phyloP scores from a whole-genome alignment of 2,329 filamentous ascomycete species.

The Alternaria panax region DNA sequence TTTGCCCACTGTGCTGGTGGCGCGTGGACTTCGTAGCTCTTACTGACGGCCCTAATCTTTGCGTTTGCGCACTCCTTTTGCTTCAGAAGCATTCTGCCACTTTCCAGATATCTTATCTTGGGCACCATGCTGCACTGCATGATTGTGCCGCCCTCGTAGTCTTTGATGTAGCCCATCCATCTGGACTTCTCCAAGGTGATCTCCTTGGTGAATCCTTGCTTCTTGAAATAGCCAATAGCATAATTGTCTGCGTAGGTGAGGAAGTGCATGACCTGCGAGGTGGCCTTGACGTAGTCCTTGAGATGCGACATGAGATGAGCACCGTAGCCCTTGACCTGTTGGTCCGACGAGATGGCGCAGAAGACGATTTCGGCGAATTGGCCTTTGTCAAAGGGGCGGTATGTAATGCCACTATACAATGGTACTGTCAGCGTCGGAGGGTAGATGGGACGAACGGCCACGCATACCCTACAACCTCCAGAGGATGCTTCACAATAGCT shows the following conservation, averaged over 20 bases:
- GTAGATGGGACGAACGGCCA: neutral
- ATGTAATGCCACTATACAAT: constrained; percentile 81
- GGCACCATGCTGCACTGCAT: constrained; percentile 99
- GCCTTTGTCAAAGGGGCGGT: constrained; percentile 89
- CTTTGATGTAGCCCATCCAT: constrained; percentile 99
- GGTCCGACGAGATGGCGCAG: constrained; percentile 95
- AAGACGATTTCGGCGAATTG: constrained; percentile 98
- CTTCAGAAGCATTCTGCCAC: constrained; percentile 91
- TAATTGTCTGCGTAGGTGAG: constrained; percentile 99
- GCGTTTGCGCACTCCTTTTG: constrained; percentile 95
- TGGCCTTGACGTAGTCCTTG: constrained; percentile 97
- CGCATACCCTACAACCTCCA: constrained; percentile 81
- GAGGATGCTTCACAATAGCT: constrained; percentile 94
- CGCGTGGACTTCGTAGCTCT: constrained; percentile 84
- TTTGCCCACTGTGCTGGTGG: constrained; percentile 88
- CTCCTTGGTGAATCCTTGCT: constrained; percentile 98
- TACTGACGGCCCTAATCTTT: constrained; percentile 91
- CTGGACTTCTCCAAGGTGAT: constrained; percentile 88
- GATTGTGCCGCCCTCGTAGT: constrained; percentile 97
- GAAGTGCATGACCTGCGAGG: constrained; percentile 97
- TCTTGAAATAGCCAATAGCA: constrained; percentile 98
- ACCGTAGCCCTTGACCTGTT: constrained; percentile 98
- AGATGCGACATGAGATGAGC: constrained; percentile 97
- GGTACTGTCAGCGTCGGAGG: neutral
- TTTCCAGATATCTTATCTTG: constrained; percentile 90